These are phyloP conservation scores for Trametes hirsuta DNA, from an alignment of 1,284 basidiomycete species.

Conservation along the genomic window DNA sequence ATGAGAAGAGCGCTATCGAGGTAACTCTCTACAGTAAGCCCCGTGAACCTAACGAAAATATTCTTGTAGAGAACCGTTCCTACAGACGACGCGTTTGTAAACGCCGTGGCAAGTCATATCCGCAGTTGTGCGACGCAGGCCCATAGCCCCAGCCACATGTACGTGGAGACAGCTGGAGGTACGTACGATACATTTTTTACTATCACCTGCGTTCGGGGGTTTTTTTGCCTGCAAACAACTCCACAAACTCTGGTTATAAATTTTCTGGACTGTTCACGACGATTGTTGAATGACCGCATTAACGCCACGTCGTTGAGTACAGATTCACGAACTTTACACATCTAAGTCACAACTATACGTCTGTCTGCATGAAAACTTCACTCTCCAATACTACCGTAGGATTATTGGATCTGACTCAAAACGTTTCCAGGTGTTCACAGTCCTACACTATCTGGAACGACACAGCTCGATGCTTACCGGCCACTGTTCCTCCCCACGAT, in stretches of 20 bases:
- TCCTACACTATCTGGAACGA: slow-evolving; percentile 84
- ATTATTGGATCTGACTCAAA: too few species aligned
- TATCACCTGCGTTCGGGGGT: too few species aligned
- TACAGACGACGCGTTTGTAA: slow-evolving; percentile 71
- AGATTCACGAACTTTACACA: neutral
- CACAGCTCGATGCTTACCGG: slow-evolving; percentile 85
- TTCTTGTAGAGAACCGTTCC: slow-evolving; percentile 37
- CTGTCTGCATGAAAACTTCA: neutral
- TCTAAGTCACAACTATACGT: neutral
- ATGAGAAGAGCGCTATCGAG: slow-evolving; percentile 38
- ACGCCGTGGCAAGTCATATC: slow-evolving; percentile 68
- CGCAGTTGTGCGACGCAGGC: slow-evolving; percentile 47
- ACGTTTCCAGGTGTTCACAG: slow-evolving; percentile 82
- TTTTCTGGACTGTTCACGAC: too few species aligned
- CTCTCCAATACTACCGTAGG: neutral
- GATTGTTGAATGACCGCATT: neutral
- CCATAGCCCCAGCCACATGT: slow-evolving; percentile 61
- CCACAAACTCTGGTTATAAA: too few species aligned
- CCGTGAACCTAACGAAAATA: neutral
- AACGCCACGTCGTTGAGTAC: neutral
- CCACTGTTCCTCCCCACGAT: slow-evolving; percentile 87
- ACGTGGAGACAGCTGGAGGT: slow-evolving; percentile 96
- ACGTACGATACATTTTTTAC: slow-evolving; percentile 33
- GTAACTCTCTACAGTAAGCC: slow-evolving; percentile 13
- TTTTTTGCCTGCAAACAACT: too few species aligned